Base-by-base conservation (phyloP, 2,329 filamentous ascomycete species). In the Diaporthe vexans region DNA sequence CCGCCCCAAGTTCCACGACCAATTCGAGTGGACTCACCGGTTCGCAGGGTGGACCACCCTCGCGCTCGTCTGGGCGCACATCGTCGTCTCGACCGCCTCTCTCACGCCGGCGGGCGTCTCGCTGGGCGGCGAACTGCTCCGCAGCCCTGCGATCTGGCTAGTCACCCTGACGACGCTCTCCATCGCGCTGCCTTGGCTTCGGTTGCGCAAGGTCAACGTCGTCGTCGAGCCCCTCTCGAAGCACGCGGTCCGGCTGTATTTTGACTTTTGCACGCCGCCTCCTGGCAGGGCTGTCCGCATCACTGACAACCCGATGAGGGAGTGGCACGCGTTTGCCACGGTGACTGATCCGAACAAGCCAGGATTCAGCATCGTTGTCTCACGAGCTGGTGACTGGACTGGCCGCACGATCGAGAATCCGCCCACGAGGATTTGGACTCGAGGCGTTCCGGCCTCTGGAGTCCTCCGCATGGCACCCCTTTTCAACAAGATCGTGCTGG, bases 1-100 rank as follows among this genome's bases (percentile, higher is more conserved):
- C 77, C 90, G 94, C 29, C 85, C 87, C 77, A 88, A 85, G 61
- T 86, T 88, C 76, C 93, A 95, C 84, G 89, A 95, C 82, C 82
- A 87, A 73, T 95, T 94, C 80, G 94, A 95, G 83, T 83, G 89
- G 63, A 88, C 89, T 61, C 94, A 95, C 82, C 91, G 93, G 63
- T 95, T 93, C 81, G 88, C 88, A 7, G 93, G 93, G n/a, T 95
- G 93, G 93, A 85, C 88, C 15, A 86, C 90, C 13, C 85, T 95
- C 8, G 85, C 72, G 67, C 70, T 80, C 35, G 79, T 80, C 73
- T 80, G 79, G 79, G 77, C 84, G 0, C 71, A 79, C 10, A 51
- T 79, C n/a, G 79, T 85, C 70, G 71, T 79, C 68, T 78, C 79
- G 15, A 79, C 81, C 26, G 73, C 81, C 19, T 58, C 76, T 13